Conservation (phyloP, 2,329 filamentous ascomycete species). For the Colletotrichum aenigma region DNA sequence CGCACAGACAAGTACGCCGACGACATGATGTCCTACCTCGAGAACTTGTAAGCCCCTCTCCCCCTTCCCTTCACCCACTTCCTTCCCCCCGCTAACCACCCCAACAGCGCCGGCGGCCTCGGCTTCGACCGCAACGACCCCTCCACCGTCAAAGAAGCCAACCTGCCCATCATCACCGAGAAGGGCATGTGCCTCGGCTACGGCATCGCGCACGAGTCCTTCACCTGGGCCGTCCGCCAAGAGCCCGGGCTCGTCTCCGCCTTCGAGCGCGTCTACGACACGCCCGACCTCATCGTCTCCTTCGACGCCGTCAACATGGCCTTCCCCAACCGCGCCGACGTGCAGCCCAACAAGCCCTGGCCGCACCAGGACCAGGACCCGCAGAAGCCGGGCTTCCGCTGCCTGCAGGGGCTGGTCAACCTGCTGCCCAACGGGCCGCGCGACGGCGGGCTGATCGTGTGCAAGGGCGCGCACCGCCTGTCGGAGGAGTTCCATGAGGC, state of each 20-base stretch:
- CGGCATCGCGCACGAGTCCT: constrained; percentile 2
- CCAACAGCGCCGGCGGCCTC: background rate
- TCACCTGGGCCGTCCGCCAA: constrained; percentile 1
- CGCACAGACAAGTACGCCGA: background rate
- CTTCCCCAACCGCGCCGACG: background rate
- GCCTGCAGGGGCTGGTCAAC: background rate
- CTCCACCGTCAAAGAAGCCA: constrained; percentile 37
- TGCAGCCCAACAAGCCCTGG: constrained; percentile 1
- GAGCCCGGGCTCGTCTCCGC: background rate
- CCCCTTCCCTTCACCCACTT: too few relatives aligned
- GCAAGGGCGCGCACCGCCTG: constrained; percentile 8
- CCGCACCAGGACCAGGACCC: constrained; percentile 9
- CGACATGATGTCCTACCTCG: background rate
- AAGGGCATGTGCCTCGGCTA: constrained; percentile 11
- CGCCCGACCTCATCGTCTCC: background rate
- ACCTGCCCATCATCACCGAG: constrained; percentile 8
- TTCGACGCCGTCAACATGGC: constrained; percentile 9
- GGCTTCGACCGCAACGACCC: constrained; percentile 36
- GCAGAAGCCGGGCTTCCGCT: background rate
- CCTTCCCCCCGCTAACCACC: background rate
- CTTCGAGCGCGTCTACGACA: constrained; percentile 7
- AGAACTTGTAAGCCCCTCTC: background rate
- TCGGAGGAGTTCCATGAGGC: constrained; percentile 21
- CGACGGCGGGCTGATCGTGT: constrained; percentile 2
- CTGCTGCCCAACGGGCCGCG: background rate